Percentiles rank a stretch among this genome's conserved stretches.
phyloP scores from a whole-genome alignment of 306 rosid species.

The Medicago arabica region DNA sequence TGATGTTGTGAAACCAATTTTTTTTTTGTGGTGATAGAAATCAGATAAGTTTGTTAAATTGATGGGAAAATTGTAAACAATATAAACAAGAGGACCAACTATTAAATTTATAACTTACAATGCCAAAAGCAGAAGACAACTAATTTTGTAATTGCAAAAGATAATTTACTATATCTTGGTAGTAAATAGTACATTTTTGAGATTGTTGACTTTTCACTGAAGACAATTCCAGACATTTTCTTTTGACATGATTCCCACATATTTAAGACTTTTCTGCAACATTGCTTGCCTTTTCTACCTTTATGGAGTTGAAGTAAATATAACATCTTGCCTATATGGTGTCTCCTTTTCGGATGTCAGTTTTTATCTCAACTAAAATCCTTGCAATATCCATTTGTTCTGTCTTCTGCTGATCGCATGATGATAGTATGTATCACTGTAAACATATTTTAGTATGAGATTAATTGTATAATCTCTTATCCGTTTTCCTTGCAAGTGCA shows the following conservation, averaged over 20 bases:
- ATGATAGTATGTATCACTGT: conserved; percentile 16
- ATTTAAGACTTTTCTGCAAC: conserved; percentile 16
- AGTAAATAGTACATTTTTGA: conserved; percentile 9
- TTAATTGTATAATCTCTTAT: conserved; percentile 15
- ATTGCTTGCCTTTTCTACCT: conserved; percentile 13
- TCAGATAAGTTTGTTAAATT: not conserved
- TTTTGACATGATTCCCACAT: conserved; percentile 20
- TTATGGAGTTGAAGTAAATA: conserved; percentile 22
- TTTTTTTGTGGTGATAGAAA: not conserved
- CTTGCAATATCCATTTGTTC: conserved; percentile 22
- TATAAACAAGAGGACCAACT: conserved; percentile 3
- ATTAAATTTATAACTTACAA: not conserved
- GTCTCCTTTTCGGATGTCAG: conserved; percentile 21
- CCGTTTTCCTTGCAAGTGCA: not conserved
- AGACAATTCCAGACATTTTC: conserved; percentile 26
- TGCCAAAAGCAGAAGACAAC: conserved; percentile 18
- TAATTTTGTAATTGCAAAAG: conserved; percentile 4
- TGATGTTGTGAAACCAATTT: conserved; percentile 9
- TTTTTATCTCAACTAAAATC: conserved; percentile 32
- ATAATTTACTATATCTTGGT: not conserved
- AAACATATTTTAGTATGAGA: conserved; percentile 23
- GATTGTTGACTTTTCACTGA: conserved; percentile 19
- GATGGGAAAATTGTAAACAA: conserved; percentile 5
- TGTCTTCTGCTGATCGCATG: conserved; percentile 18
- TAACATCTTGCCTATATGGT: conserved; percentile 11